Evolutionary conservation across 1,284 basidiomycete genomes (phyloP).

Genomic region (Boletus nobilissimus): DNA sequence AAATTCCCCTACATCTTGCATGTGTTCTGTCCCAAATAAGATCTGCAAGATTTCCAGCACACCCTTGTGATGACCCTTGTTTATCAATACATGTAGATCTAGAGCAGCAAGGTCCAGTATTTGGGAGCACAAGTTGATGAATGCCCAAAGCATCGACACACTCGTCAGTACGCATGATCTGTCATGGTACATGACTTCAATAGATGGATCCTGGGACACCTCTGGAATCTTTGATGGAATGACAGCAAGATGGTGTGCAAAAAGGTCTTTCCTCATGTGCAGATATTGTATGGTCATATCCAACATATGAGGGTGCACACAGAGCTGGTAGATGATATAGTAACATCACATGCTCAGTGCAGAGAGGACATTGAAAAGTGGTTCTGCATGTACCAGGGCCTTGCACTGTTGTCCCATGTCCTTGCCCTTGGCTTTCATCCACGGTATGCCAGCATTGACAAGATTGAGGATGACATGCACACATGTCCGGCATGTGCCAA

Average conservation of each 20-base stretch:
- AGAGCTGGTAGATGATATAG: slow-evolving; percentile 86
- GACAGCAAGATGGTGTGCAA: slow-evolving; percentile 82
- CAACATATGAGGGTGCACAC: slow-evolving; percentile 85
- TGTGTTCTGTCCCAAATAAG: slow-evolving; percentile 75
- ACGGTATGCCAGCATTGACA: slow-evolving; percentile 74
- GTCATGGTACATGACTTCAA: slow-evolving; percentile 79
- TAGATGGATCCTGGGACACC: slow-evolving; percentile 60
- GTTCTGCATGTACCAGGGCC: slow-evolving; percentile 42
- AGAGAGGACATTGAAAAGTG: too few species aligned
- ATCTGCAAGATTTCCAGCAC: slow-evolving; percentile 78
- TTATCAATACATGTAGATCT: slow-evolving; percentile 88
- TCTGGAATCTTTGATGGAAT: slow-evolving; percentile 72
- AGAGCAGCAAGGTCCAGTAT: slow-evolving; percentile 89
- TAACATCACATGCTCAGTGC: slow-evolving; percentile 89
- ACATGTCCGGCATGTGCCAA: slow-evolving; percentile 75
- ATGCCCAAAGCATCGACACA: slow-evolving; percentile 79
- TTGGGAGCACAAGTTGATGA: slow-evolving; percentile 85
- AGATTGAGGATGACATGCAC: slow-evolving; percentile 86
- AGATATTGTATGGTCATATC: slow-evolving; percentile 88
- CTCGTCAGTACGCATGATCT: slow-evolving; percentile 79
- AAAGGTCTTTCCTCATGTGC: slow-evolving; percentile 90
- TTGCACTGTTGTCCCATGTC: slow-evolving; percentile 52
- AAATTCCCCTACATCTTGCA: slow-evolving; percentile 54
- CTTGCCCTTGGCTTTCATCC: slow-evolving; percentile 59
- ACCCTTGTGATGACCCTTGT: slow-evolving; percentile 77